phyloP scores from a whole-genome alignment of 1,139 yeast species.

The Debaryomyces subglobosus region DNA sequence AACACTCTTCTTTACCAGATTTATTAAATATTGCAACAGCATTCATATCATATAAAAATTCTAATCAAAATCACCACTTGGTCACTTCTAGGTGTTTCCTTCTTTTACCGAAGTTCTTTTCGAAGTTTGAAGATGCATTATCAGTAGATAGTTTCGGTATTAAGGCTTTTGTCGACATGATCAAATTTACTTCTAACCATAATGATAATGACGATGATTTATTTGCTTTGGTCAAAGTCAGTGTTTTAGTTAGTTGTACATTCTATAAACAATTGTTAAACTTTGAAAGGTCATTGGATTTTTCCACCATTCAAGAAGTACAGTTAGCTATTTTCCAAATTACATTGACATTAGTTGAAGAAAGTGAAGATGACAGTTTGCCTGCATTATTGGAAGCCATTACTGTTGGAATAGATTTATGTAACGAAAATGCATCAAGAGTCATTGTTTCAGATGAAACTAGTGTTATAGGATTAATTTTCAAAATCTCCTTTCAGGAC shows the following conservation, averaged over 20 bases:
- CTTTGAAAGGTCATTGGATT: slow-evolving; percentile 25
- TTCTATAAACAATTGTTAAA: slow-evolving; percentile 54
- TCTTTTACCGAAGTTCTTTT: slow-evolving; percentile 58
- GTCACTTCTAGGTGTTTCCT: slow-evolving; percentile 51
- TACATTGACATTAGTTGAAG: slow-evolving; percentile 49
- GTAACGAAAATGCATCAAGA: slow-evolving; percentile 36
- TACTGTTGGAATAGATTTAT: slow-evolving; percentile 54
- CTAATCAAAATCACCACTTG: slow-evolving; percentile 24
- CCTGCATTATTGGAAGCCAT: slow-evolving; percentile 75
- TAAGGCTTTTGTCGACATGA: slow-evolving; percentile 40
- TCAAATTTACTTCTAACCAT: slow-evolving; percentile 28
- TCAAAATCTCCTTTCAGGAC: slow-evolving; percentile 70
- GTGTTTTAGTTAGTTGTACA: slow-evolving; percentile 57
- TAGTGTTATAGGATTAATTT: slow-evolving; percentile 54
- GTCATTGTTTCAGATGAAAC: slow-evolving; percentile 23
- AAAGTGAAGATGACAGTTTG: slow-evolving; percentile 81
- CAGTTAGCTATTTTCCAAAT: slow-evolving; percentile 35
- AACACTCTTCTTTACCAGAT: slow-evolving; percentile 22
- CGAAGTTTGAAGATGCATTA: slow-evolving; percentile 45
- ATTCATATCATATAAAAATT: slow-evolving; percentile 19
- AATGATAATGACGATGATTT: slow-evolving; percentile 20
- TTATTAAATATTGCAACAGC: slow-evolving; percentile 27
- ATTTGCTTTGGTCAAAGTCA: slow-evolving; percentile 39
- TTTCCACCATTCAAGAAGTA: slow-evolving; percentile 17
- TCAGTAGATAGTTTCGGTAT: slow-evolving; percentile 41